A percentile compares a stretch with the other conserved stretches of the same genome.
Evolutionary conservation across 305 asterid genomes (phyloP).

Genomic region (Euphrasia arctica): DNA sequence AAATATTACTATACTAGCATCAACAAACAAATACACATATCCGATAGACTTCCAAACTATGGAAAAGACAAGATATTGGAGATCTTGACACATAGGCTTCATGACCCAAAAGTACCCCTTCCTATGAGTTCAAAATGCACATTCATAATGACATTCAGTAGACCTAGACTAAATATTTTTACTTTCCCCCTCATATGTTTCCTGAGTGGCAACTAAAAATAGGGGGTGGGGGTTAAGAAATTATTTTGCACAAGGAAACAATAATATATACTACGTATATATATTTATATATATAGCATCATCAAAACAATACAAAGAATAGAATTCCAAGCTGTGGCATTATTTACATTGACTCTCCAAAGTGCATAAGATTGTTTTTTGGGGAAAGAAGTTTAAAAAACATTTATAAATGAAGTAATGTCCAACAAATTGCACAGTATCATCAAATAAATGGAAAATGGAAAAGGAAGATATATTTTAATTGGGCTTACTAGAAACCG

Average conservation of each 20-base stretch:
- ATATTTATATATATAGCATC: neutral
- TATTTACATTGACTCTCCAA: neutral
- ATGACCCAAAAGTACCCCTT: conserved; percentile 6
- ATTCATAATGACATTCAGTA: neutral
- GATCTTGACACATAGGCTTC: conserved; percentile 1
- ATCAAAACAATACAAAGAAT: neutral
- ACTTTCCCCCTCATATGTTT: neutral
- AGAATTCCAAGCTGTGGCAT: neutral
- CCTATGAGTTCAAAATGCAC: neutral
- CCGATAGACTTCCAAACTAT: too few relatives aligned
- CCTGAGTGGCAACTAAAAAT: neutral
- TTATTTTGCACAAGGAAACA: neutral
- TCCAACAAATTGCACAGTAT: neutral
- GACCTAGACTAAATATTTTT: conserved; percentile 4
- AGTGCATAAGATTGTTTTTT: neutral
- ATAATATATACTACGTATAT: too few relatives aligned
- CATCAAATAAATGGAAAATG: conserved; percentile 6
- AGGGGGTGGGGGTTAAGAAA: neutral
- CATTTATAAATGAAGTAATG: neutral
- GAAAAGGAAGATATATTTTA: neutral
- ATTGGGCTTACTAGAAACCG: neutral
- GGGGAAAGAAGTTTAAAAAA: neutral
- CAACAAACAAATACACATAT: too few relatives aligned
- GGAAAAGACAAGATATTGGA: conserved; percentile 3
- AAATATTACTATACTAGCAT: neutral